Base-by-base conservation (phyloP, 352 stramenopile genomes). In the Pythium angustatum region DNA sequence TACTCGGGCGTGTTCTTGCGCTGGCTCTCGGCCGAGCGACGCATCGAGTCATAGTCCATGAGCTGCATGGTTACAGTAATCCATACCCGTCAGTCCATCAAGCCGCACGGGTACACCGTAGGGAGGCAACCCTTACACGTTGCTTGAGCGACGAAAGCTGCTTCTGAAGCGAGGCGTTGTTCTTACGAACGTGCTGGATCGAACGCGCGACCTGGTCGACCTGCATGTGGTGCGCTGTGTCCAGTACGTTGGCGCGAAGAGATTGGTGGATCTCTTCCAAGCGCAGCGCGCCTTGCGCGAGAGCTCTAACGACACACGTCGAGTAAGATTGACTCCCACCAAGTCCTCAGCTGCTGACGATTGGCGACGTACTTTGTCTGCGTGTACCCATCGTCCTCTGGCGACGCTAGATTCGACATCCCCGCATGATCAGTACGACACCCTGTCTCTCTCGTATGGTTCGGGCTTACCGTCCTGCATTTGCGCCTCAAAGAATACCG, bases 1-100 rank as follows among this genome's bases (percentile, higher is more conserved):
- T 73, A 93, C 58, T 93, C 84, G 2, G 77, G 76, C 45, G 79
- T 71, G 58, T 73, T 84, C 36, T 69, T 76, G 64, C 81, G 88
- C 58, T 91, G 77, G 14, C 62, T 66, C 55, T 91, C 83, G 31
- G 79, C 74, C 27, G 78, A 82, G 17, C 83, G 83, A 11, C 83
- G 79, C n/a, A 85, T 74, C 21, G 79, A 86, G 52, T 92, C 81
- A 50, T 90, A 87, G 44, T 92, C 81, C n/a, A 77, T 76, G 33
- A 91, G 67, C 80, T 93, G 24, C 5, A 21, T 41, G 8, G 11
- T 3, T 10, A 9, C 2, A 41, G n/a, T n/a, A n/a, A n/a, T n/a
- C n/a, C n/a, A n/a, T n/a, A n/a, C n/a, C n/a, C n/a, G n/a, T n/a
- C n/a, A n/a, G n/a, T n/a, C n/a, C n/a, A n/a, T n/a, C n/a, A n/a